These are phyloP conservation scores for Jaminaea rosea DNA, from an alignment of 1,284 basidiomycete species.

Conservation along the genomic window DNA sequence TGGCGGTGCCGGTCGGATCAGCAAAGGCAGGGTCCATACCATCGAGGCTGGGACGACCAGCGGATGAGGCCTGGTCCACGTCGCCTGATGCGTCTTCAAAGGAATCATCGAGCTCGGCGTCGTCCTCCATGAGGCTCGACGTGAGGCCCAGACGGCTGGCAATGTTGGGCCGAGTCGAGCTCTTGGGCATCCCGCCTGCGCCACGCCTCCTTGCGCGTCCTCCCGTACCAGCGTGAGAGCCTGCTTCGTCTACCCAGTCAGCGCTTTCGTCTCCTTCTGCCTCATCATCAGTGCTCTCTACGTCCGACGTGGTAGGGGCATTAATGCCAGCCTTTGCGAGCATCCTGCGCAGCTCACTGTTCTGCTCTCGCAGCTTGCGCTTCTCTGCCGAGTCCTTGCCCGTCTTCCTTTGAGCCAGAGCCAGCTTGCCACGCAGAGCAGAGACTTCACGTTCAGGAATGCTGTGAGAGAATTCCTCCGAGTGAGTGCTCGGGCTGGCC, in stretches of 20 bases:
- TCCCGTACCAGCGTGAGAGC: background rate
- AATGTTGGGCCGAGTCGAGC: slow-evolving; percentile 12
- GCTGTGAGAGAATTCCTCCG: slow-evolving; percentile 14
- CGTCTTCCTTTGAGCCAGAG: slow-evolving; percentile 34
- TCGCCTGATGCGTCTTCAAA: slow-evolving; percentile 4
- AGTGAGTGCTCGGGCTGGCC: slow-evolving; percentile 8
- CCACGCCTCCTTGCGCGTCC: slow-evolving; percentile 1
- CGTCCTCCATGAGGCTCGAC: slow-evolving; percentile 7
- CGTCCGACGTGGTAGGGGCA: slow-evolving; percentile 22
- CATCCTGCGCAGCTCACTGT: slow-evolving; percentile 25
- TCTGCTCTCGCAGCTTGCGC: slow-evolving; percentile 37
- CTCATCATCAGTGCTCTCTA: slow-evolving; percentile 29
- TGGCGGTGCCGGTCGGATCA: slow-evolving; percentile 15
- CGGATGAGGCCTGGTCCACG: slow-evolving; percentile 9
- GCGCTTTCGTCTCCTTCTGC: slow-evolving; percentile 4
- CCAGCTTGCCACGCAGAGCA: slow-evolving; percentile 37
- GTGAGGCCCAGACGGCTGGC: slow-evolving; percentile 7
- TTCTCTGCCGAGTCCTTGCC: slow-evolving; percentile 38
- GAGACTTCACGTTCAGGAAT: slow-evolving; percentile 27
- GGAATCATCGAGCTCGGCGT: slow-evolving; percentile 12
- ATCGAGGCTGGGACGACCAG: slow-evolving; percentile 27
- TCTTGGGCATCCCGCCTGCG: slow-evolving; percentile 4
- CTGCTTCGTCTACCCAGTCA: slow-evolving; percentile 12
- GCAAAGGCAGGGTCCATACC: slow-evolving; percentile 32
- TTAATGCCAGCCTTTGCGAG: slow-evolving; percentile 30